Base-by-base conservation (phyloP, 2,329 filamentous ascomycete genomes). In the Epichloe baconii region DNA sequence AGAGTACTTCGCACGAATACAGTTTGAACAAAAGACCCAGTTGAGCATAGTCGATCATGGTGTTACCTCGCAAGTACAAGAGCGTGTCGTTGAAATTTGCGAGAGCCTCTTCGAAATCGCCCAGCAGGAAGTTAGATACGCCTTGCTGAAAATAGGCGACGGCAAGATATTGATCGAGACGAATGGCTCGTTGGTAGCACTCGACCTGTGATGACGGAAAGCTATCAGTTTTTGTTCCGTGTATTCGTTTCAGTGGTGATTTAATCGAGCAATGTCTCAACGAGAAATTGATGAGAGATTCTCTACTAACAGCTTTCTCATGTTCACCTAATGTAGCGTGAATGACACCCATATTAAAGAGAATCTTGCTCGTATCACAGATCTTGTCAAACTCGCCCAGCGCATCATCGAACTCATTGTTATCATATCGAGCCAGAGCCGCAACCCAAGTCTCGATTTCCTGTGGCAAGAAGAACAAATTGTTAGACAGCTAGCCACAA, bases 371-470 rank as follows among this genome's bases (percentile, higher is more conserved):
- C 0, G 93, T 98, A 66, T 97, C 93, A 55, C 86, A 78, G 62
- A 98, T 95, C 59, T 77, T 80, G 56, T 88, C 86, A 64, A 98
- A 97, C 54, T 86, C 80, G 60, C 76, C 79, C 56, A 97, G 72
- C 31, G 93, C 83, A 58, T 91, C 86, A 63, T 97, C 91, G 70
- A 95, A 97, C 64, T 98, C 88, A 71, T 95, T 95, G 71, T 91
- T 93, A 71, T 98, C 93, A 73, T 98, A 98, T 65, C 85, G 84
- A 61, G 75, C 82, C 51, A 98, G 81, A 69, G 93, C 93, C 66
- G 84, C 76, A 59, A 97, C 93, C 93, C 93, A 98, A 47, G 88
- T 95, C 73, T 97, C 91, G 69, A 98, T 98, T 85, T 98, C 93
- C 90, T 95, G 56, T 54, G 43, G 14, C 15, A 15, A 31, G 45